These are phyloP conservation scores for Colletotrichum orbiculare DNA, from an alignment of 2,329 filamentous ascomycete species.

Conservation along the genomic window DNA sequence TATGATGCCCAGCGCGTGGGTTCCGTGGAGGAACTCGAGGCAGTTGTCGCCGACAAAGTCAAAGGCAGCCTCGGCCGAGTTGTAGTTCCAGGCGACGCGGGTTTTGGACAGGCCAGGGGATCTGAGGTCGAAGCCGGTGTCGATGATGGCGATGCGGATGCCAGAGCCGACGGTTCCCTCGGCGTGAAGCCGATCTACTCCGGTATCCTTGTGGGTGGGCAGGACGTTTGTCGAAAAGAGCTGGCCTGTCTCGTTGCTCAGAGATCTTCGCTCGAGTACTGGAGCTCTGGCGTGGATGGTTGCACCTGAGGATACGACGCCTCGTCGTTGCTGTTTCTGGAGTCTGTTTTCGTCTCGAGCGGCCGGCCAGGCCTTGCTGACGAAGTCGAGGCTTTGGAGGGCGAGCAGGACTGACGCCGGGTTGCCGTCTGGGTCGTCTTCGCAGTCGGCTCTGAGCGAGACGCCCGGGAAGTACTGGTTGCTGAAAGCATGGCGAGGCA, in stretches of 20 bases:
- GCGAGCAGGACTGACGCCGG: not conserved
- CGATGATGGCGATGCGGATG: slow-evolving; percentile 6
- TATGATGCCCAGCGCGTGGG: slow-evolving; percentile 58
- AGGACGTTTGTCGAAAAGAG: not conserved
- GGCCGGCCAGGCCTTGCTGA: not conserved
- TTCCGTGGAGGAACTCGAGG: slow-evolving; percentile 51
- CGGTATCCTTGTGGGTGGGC: not conserved
- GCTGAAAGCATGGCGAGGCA: not conserved
- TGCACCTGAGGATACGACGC: not conserved
- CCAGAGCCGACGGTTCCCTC: not conserved
- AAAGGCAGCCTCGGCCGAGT: not conserved
- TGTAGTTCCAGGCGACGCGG: not conserved
- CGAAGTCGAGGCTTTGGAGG: not conserved
- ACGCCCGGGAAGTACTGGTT: not conserved
- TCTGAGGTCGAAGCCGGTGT: not conserved
- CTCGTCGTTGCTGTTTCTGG: not conserved
- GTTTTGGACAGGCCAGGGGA: not conserved
- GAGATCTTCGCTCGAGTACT: not conserved
- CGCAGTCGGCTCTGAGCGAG: not conserved
- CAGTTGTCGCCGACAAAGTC: not conserved
- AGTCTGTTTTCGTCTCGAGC: not conserved
- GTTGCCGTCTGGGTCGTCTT: not conserved
- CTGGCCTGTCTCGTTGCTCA: not conserved
- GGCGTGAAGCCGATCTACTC: slow-evolving; percentile 1
- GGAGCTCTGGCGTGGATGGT: not conserved